These are phyloP conservation scores for Kwoniella europaea DNA, from an alignment of 768 basidiomycete species.

Conservation along the genomic window DNA sequence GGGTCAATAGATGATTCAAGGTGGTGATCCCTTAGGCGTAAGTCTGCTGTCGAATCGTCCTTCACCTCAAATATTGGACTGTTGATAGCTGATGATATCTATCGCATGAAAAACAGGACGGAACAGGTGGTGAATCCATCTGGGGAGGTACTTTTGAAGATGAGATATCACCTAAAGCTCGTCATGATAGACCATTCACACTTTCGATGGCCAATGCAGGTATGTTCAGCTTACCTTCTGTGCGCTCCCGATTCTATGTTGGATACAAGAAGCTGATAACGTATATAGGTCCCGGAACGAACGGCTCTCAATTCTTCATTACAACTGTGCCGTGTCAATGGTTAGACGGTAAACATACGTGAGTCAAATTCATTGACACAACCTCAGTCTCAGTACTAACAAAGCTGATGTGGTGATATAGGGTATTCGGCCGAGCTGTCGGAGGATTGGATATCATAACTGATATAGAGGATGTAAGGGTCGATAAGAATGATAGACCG, in stretches of 20 bases:
- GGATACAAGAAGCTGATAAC: constrained; percentile 12
- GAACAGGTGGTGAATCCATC: constrained; percentile 90
- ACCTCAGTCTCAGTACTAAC: not conserved
- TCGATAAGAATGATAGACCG: constrained; percentile 72
- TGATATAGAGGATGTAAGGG: constrained; percentile 68
- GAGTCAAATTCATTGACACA: constrained; percentile 21
- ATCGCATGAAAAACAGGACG: constrained; percentile 66
- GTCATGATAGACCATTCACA: constrained; percentile 95
- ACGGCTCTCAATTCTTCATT: constrained; percentile 98
- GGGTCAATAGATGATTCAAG: constrained; percentile 63
- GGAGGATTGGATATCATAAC: constrained; percentile 89
- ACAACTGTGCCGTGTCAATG: constrained; percentile 92
- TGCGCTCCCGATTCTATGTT: not conserved
- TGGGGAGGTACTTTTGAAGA: constrained; percentile 96
- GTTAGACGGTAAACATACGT: constrained; percentile 69
- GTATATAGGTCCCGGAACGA: constrained; percentile 77
- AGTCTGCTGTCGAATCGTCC: not conserved
- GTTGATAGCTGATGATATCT: not conserved
- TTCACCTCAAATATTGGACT: not conserved
- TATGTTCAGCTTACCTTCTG: constrained; percentile 14
- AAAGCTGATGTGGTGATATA: constrained; percentile 52
- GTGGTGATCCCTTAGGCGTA: constrained; percentile 81
- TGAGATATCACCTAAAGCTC: constrained; percentile 85
- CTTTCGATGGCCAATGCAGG: constrained; percentile 73
- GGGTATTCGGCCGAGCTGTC: constrained; percentile 87